Conservation (phyloP, 306 rosid genomes). For the Castanopsis chinensis region DNA sequence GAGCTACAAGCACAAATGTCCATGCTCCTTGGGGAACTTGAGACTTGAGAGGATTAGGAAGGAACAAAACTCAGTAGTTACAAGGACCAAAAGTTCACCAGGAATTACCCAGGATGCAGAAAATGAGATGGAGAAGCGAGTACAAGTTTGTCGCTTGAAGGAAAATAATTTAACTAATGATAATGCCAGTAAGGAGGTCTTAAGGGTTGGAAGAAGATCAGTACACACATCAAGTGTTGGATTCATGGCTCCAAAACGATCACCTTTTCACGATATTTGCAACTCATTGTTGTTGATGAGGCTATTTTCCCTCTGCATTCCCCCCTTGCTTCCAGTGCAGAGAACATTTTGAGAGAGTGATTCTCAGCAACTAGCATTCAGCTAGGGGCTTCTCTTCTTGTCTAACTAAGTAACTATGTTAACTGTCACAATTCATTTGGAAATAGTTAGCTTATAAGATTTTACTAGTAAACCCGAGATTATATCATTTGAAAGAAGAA, state of each 20-base stretch:
- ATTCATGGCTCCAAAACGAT: conserved; percentile 28
- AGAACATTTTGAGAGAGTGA: conserved; percentile 12
- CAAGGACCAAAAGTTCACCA: conserved; percentile 18
- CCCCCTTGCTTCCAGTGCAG: conserved; percentile 32
- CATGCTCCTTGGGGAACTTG: conserved; percentile 36
- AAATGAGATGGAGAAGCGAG: conserved; percentile 70
- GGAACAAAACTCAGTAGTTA: conserved; percentile 22
- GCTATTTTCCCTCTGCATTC: conserved; percentile 44
- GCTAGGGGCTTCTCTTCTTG: not conserved
- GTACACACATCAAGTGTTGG: conserved; percentile 15
- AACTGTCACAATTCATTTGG: not conserved
- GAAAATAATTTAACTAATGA: conserved; percentile 42
- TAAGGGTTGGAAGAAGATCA: conserved; percentile 40
- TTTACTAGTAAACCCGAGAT: no score
- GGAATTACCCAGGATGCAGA: conserved; percentile 34
- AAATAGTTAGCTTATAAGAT: not conserved
- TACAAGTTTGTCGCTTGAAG: conserved; percentile 65
- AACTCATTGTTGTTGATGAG: conserved; percentile 42
- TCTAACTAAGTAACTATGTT: not conserved
- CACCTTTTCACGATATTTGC: conserved; percentile 61
- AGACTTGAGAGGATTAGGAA: conserved; percentile 41
- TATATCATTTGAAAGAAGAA: not conserved
- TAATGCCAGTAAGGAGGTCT: conserved; percentile 35
- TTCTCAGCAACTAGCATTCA: not conserved
- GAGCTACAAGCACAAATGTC: conserved; percentile 48